Evolutionary conservation across 345 rosid genomes (phyloP).

Genomic region (Lepidium sativum): DNA sequence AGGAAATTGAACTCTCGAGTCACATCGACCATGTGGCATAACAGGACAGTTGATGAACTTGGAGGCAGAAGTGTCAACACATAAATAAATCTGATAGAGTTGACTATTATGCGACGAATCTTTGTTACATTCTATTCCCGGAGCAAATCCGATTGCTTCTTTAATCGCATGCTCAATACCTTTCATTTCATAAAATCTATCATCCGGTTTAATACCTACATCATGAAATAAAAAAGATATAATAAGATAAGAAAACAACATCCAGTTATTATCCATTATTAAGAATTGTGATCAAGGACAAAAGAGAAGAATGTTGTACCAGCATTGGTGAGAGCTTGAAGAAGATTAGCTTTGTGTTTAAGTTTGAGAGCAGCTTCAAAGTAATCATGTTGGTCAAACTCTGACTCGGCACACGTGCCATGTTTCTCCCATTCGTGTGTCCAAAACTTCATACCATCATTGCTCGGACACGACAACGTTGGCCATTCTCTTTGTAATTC

Average conservation of each 20-base stretch:
- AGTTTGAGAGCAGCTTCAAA: constrained; percentile 63
- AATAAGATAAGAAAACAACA: not conserved
- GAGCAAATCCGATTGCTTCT: constrained; percentile 38
- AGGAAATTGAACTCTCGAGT: constrained; percentile 53
- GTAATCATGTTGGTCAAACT: constrained; percentile 69
- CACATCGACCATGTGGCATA: constrained; percentile 42
- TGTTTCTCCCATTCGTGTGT: constrained; percentile 92
- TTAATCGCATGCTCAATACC: constrained; percentile 43
- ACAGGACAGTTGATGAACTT: constrained; percentile 64
- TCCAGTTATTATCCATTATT: not conserved
- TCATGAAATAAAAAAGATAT: not conserved
- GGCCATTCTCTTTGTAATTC: constrained; percentile 62
- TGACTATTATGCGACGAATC: constrained; percentile 50
- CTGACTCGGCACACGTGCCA: constrained; percentile 85
- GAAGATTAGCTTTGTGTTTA: constrained; percentile 57
- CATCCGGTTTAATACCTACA: constrained; percentile 63
- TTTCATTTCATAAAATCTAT: constrained; percentile 41
- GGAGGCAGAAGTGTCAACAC: constrained; percentile 70
- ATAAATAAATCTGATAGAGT: constrained; percentile 58
- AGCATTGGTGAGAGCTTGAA: constrained; percentile 45
- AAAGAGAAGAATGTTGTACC: constrained; percentile 26
- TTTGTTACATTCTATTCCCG: constrained; percentile 65
- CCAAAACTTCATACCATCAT: constrained; percentile 66
- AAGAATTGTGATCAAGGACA: not conserved
- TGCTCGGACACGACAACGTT: constrained; percentile 69